Conservation (phyloP, 2,329 filamentous ascomycete genomes). For the Dactylella cylindrospora region DNA sequence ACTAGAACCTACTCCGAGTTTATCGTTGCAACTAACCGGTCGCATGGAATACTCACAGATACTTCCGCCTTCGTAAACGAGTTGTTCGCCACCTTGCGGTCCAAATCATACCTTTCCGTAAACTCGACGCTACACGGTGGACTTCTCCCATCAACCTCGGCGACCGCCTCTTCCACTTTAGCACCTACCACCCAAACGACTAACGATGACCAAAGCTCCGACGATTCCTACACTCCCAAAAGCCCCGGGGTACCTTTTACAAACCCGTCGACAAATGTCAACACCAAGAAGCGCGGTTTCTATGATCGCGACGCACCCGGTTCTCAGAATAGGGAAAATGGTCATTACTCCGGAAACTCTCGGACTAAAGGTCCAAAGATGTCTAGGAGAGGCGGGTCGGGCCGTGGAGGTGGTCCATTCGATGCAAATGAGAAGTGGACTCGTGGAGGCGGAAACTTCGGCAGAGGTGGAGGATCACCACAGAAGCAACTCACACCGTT, state of each 20-base stretch:
- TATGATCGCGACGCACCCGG: conserved; percentile 38
- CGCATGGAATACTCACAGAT: conserved; percentile 53
- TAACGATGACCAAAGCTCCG: conserved; percentile 22
- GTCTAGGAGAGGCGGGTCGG: conserved; percentile 18
- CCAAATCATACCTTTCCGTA: conserved; percentile 62
- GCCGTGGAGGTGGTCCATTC: conserved; percentile 10
- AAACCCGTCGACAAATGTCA: neutral
- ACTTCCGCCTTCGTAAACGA: conserved; percentile 68
- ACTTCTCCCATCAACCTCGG: conserved; percentile 56
- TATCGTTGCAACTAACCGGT: conserved; percentile 5
- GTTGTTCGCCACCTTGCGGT: conserved; percentile 66
- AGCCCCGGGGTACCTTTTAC: conserved; percentile 10
- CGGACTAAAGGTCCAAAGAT: conserved; percentile 39
- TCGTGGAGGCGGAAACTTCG: conserved; percentile 34
- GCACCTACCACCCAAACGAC: conserved; percentile 9
- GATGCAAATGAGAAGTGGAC: conserved; percentile 37
- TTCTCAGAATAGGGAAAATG: conserved; percentile 3
- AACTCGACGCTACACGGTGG: conserved; percentile 50
- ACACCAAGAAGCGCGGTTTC: conserved; percentile 25
- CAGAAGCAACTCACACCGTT: conserved; percentile 40
- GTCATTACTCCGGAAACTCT: conserved; percentile 32
- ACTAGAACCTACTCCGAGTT: neutral
- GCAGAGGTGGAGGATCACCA: conserved; percentile 7
- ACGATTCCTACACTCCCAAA: conserved; percentile 30
- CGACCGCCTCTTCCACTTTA: conserved; percentile 47